phyloP scores from a whole-genome alignment of 2,329 filamentous ascomycete species.

The Sporothrix dimorphospora region DNA sequence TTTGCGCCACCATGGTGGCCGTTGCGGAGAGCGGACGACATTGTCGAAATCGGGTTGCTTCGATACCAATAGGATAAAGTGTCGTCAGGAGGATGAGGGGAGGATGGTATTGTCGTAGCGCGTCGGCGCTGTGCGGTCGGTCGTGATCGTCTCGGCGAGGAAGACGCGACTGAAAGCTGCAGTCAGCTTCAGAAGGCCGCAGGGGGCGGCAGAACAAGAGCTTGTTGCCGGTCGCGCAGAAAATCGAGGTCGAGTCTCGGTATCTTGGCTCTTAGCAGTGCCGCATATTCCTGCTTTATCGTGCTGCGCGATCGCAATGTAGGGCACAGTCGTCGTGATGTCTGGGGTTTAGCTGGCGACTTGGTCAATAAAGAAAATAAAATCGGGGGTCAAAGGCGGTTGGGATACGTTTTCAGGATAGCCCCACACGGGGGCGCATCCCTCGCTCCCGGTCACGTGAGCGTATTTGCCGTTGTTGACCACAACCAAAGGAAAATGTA shows the following conservation, averaged over 20 bases:
- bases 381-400: conserved; percentile 24
- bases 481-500: neutral
- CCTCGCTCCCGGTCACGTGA: conserved; percentile 22
- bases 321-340: conserved; percentile 16
- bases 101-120: conserved; percentile 13
- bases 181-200: conserved; percentile 17
- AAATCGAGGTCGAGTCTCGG: conserved; percentile 12
- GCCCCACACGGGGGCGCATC: conserved; percentile 19
- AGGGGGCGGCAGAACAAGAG: conserved; percentile 6
- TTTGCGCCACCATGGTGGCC: conserved; percentile 49
- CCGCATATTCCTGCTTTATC: conserved; percentile 15
- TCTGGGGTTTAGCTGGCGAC: conserved; percentile 14
- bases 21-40: conserved; percentile 49
- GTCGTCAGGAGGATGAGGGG: neutral
- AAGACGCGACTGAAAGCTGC: conserved; percentile 23
- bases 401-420: conserved; percentile 22
- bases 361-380: conserved; percentile 22
- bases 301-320: conserved; percentile 19
- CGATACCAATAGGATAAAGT: neutral
- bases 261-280: conserved; percentile 2
- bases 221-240: neutral
- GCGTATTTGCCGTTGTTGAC: neutral
- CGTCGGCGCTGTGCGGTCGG: neutral
- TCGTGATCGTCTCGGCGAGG: conserved; percentile 3
- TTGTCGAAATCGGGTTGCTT: conserved; percentile 34